Base-by-base conservation (phyloP, 2,329 filamentous ascomycete species). In the Dactylellina cionopaga region DNA sequence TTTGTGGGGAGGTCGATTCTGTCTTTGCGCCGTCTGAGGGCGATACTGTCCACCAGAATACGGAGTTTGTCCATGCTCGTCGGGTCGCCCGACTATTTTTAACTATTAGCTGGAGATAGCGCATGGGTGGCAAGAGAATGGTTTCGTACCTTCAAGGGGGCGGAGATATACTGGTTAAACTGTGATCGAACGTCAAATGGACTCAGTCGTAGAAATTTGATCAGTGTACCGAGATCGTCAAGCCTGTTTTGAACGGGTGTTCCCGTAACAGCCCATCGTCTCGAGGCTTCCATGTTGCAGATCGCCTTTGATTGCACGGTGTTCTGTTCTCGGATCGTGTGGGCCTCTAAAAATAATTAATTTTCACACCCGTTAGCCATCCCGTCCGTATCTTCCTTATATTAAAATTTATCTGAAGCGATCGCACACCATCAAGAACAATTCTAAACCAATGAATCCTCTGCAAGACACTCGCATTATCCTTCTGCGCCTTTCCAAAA, bases 21-120 rank as follows among this genome's bases (percentile, higher is more conserved):
- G 80, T 98, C 92, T 80, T 98, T 98, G 31, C 95, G 84, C 19
- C 95, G 91, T 24, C 95, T 90, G 7, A 99, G 84, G 0, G 95
- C 98, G 75, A 99, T 90, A n/a, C 91, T 95, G 78, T 96, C 92
- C 6, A 99, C 93, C 0, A 99, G 86, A 9, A 97, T 85, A 27
- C 94, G 90, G 29, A 99, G 84, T 78, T 93, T 95, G 2, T 90
- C 88, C 1, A 98, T 85, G 51, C 96, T 92, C 41, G 91, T 89
- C 0, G 91, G 88, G 77, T 97, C 91, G 41, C 91, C 75, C 25
- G 73, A 73, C 75, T 76, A 66, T 7, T 62, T 29, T 7, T 11
- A 19, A n/a, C 31, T 19, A 5, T 55, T 64, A 74, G 68, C 55
- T 98, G 0, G 94, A 94, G 76, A 88, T 88, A 11, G 98, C 83